phyloP scores from a whole-genome alignment of 371 early-diverging fungal species.

The Zancudomyces culisetae region DNA sequence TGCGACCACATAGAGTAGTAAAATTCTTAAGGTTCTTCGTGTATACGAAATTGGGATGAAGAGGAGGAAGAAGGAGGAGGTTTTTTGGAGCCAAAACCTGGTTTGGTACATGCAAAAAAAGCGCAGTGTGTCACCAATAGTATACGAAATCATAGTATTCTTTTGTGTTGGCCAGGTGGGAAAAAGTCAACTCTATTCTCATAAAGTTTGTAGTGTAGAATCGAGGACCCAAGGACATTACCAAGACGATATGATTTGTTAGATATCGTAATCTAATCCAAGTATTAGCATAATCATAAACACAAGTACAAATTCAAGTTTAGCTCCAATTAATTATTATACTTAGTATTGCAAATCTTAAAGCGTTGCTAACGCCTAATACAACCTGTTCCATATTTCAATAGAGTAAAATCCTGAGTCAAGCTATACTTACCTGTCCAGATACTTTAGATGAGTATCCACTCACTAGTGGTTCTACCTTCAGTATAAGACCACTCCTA shows the following conservation, averaged over 20 bases:
- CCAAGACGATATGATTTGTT: background rate
- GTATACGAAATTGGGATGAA: too few relatives aligned
- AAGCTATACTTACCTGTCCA: background rate
- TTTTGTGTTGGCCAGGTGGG: conserved; percentile 2
- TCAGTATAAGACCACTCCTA: background rate
- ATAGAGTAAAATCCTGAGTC: background rate
- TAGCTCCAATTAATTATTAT: too few relatives aligned
- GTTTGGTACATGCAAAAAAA: too few relatives aligned
- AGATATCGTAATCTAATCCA: background rate
- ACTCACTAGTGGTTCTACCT: background rate
- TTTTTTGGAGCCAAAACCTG: too few relatives aligned
- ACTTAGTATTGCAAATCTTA: background rate
- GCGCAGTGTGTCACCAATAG: too few relatives aligned
- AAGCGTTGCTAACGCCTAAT: background rate
- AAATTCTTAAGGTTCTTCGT: too few relatives aligned
- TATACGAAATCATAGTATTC: too few relatives aligned
- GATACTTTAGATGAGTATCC: background rate
- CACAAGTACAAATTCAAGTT: too few relatives aligned
- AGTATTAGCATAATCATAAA: background rate
- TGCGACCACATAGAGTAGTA: too few relatives aligned
- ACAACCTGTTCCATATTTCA: background rate
- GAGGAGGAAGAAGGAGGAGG: too few relatives aligned
- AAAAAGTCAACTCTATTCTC: background rate
- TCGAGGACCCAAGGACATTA: background rate
- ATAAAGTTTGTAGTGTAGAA: background rate